A percentile compares a stretch with the other conserved stretches of the same genome.
phyloP scores from a whole-genome alignment of 2,329 filamentous ascomycete species.

The Huntiella bhutanensis region DNA sequence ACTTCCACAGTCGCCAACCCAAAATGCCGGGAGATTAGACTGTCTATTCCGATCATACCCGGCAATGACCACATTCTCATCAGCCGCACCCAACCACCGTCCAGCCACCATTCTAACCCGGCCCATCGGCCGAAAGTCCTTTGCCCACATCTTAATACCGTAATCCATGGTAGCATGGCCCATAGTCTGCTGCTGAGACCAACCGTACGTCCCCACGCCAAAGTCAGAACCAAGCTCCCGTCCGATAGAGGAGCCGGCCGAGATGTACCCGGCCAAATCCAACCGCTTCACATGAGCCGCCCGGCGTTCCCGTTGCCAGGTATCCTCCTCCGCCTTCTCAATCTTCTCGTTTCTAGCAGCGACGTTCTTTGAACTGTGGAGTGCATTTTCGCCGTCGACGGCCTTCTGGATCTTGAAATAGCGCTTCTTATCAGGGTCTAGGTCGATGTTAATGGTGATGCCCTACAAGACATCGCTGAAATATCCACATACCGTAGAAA shows the following conservation, averaged over 20 bases:
- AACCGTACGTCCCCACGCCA: neutral
- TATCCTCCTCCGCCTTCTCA: too few species aligned
- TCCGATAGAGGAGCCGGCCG: neutral
- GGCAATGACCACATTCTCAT: neutral
- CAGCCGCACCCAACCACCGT: neutral
- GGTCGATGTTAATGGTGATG: neutral
- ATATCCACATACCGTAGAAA: slow-evolving; percentile 5
- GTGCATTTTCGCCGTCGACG: slow-evolving; percentile 10
- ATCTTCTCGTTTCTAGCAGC: too few species aligned
- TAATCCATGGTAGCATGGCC: neutral
- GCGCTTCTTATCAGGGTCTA: slow-evolving; percentile 30
- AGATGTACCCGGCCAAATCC: too few species aligned
- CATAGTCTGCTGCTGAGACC: neutral
- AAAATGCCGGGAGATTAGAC: slow-evolving; percentile 4
- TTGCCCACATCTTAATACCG: neutral
- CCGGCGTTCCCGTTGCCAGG: too few species aligned
- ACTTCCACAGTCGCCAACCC: slow-evolving; percentile 7
- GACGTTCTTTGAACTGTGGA: too few species aligned
- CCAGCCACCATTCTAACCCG: slow-evolving; percentile 1
- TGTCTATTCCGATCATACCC: slow-evolving; percentile 5
- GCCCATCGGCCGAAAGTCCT: slow-evolving; percentile 3
- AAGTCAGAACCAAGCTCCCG: slow-evolving; percentile 6
- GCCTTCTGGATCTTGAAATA: slow-evolving; percentile 50
- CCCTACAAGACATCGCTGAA: neutral
- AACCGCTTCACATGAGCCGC: too few species aligned